Evolutionary conservation across 768 basidiomycete species (phyloP), one percentile per base, ranked within the genome.

Genomic region (Naganishia antarctica): DNA sequence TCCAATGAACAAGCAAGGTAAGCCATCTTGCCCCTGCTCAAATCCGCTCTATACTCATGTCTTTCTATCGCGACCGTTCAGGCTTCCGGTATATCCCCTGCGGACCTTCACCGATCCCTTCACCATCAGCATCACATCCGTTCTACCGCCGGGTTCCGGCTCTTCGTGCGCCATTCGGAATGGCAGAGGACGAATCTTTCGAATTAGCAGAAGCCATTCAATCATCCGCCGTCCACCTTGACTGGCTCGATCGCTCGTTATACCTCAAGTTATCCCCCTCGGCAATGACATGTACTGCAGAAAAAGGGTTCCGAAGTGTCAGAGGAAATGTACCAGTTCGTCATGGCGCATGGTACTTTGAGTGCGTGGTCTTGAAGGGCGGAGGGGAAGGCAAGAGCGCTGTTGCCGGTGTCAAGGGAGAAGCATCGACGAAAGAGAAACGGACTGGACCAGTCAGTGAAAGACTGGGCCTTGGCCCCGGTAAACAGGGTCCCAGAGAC

Each of bases 281-380:
- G 25, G 73, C 64, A 15, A 31, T 76, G 6, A 71, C 74, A 0
- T 69, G 67, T 25, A 80, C 84, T 1, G 90, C 93, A 7, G 87
- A 88, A 72, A 89, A 88, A 58, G 96, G 96, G 4, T 98, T 91
- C 76, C 81, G 94, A 26, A 90, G 89, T 70, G 91, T 87, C 3
- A 84, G 96, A 25, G 87, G 87, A 64, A 98, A 96, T 76, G 87
- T 90, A 1, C 89, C 91, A 0, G 83, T 98, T 23, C 82, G 90
- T 25, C 86, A 92, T 70, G 96, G 96, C 5, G 84, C 83, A 13
- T 98, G 91, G 91, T 98, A 92, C 76, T 85, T 92, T 82, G 96
- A 99, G 80, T 84, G 94, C 49, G 84, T 84, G 73, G 82, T 98
- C 68, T 80, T 87, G 23, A 82, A 73, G 11, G 76, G 74, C 4